Conservation (phyloP, 2,329 filamentous ascomycete species). For the Zalaria sp. region DNA sequence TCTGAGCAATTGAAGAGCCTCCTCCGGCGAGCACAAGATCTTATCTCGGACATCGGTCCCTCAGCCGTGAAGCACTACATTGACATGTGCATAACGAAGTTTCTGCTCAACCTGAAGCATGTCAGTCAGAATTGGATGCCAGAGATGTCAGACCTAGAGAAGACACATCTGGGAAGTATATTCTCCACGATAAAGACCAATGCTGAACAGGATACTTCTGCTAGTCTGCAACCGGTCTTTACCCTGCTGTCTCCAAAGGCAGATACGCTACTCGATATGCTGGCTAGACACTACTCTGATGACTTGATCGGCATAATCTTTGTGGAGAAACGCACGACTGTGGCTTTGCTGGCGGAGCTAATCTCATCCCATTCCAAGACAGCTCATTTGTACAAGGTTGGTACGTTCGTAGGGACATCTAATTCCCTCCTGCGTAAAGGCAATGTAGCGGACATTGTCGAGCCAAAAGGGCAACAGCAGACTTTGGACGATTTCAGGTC, state of each 20-base stretch:
- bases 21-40: slow-evolving; percentile 16
- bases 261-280: slow-evolving; percentile 17
- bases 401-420: slow-evolving; percentile 40
- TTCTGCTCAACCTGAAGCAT: slow-evolving; percentile 11
- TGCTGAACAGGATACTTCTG: background rate
- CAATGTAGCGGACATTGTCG: slow-evolving; percentile 35
- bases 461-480: slow-evolving; percentile 31
- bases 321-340: slow-evolving; percentile 30
- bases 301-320: slow-evolving; percentile 30
- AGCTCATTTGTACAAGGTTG: slow-evolving; percentile 20
- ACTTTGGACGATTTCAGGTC: slow-evolving; percentile 40
- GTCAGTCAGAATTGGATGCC: slow-evolving; percentile 10
- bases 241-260: slow-evolving; percentile 9
- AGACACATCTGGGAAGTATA: slow-evolving; percentile 13
- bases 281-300: slow-evolving; percentile 18
- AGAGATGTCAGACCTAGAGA: slow-evolving; percentile 20
- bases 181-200: slow-evolving; percentile 1
- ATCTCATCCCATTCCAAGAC: slow-evolving; percentile 13
- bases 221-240: background rate
- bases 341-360: slow-evolving; percentile 26
- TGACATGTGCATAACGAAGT: slow-evolving; percentile 20
- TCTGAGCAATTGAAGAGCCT: slow-evolving; percentile 22
- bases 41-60: slow-evolving; percentile 23
- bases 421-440: slow-evolving; percentile 25
- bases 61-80: slow-evolving; percentile 26